These are phyloP conservation scores for Pseudocercospora crystallina DNA, from an alignment of 2,329 filamentous ascomycete genomes.

Conservation along the genomic window DNA sequence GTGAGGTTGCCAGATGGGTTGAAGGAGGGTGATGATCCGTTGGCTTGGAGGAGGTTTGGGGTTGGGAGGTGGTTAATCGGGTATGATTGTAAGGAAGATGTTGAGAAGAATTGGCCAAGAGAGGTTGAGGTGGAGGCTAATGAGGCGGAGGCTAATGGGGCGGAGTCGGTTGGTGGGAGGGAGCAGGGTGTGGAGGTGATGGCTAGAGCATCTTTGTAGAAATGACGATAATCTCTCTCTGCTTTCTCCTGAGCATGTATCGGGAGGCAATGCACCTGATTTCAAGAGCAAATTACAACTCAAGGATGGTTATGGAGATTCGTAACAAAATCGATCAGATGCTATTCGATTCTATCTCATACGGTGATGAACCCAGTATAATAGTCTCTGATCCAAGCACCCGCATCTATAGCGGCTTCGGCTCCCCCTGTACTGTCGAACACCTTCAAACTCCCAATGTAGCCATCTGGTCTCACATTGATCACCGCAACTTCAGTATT, in stretches of 20 bases:
- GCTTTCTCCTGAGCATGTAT: too few relatives aligned
- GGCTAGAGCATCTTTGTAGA: conserved; percentile 6
- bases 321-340: neutral
- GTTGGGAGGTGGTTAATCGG: conserved; percentile 19
- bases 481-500: conserved; percentile 62
- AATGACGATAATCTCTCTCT: too few relatives aligned
- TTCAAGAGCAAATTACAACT: too few relatives aligned
- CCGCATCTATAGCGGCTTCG: conserved; percentile 30
- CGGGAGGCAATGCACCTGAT: too few relatives aligned
- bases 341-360: neutral
- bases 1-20: conserved; percentile 9
- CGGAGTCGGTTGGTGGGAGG: too few relatives aligned
- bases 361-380: conserved; percentile 48
- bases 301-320: too few relatives aligned
- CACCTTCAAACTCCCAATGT: conserved; percentile 63
- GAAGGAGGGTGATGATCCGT: conserved; percentile 12
- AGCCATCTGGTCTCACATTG: conserved; percentile 71
- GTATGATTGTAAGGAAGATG: conserved; percentile 18
- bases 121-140: too few relatives aligned
- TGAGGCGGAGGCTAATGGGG: too few relatives aligned
- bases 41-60: conserved; percentile 19
- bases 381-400: conserved; percentile 52
- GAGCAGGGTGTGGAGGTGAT: neutral
- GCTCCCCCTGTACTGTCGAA: conserved; percentile 33
- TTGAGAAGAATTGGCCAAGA: conserved; percentile 14